A percentile compares a stretch with the other conserved stretches of the same genome.
These are phyloP conservation scores for Coccinonectria pachysandricola DNA, from an alignment of 2,329 filamentous ascomycete species.

Conservation along the genomic window DNA sequence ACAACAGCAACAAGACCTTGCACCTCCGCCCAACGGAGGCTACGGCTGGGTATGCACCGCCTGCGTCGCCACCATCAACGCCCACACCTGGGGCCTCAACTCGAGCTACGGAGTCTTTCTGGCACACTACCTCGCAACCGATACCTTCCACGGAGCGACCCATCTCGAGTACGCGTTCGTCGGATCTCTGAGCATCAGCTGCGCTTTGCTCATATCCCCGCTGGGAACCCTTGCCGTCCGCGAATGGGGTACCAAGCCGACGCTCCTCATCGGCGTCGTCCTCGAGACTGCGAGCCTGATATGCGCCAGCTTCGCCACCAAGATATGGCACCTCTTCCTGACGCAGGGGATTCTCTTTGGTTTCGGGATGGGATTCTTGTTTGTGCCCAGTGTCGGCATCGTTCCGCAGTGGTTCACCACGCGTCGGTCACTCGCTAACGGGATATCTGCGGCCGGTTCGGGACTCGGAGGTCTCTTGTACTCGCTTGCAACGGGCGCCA, in stretches of 20 bases:
- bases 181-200: slow-evolving; percentile 34
- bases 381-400: slow-evolving; percentile 57
- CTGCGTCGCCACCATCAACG: slow-evolving; percentile 43
- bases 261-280: slow-evolving; percentile 53
- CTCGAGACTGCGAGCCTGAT: slow-evolving; percentile 57
- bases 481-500: slow-evolving; percentile 55
- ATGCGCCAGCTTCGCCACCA: slow-evolving; percentile 55
- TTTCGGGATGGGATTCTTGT: slow-evolving; percentile 67
- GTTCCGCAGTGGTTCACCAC: slow-evolving; percentile 67
- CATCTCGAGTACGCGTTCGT: slow-evolving; percentile 65
- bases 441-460: slow-evolving; percentile 56
- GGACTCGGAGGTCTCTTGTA: slow-evolving; percentile 67
- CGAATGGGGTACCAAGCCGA: slow-evolving; percentile 50
- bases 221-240: slow-evolving; percentile 53
- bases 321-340: slow-evolving; percentile 68
- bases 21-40: slow-evolving; percentile 45
- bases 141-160: slow-evolving; percentile 52
- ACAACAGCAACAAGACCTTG: slow-evolving; percentile 10
- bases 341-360: slow-evolving; percentile 68
- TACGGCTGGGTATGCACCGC: slow-evolving; percentile 39
- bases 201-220: slow-evolving; percentile 57
- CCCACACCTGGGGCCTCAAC: slow-evolving; percentile 68
- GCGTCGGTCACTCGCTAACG: slow-evolving; percentile 58
- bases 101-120: slow-evolving; percentile 40
- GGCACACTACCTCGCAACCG: slow-evolving; percentile 44